These are phyloP conservation scores for Nyssa sinensis DNA, from an alignment of 148 eudicot genomes.

Conservation along the genomic window DNA sequence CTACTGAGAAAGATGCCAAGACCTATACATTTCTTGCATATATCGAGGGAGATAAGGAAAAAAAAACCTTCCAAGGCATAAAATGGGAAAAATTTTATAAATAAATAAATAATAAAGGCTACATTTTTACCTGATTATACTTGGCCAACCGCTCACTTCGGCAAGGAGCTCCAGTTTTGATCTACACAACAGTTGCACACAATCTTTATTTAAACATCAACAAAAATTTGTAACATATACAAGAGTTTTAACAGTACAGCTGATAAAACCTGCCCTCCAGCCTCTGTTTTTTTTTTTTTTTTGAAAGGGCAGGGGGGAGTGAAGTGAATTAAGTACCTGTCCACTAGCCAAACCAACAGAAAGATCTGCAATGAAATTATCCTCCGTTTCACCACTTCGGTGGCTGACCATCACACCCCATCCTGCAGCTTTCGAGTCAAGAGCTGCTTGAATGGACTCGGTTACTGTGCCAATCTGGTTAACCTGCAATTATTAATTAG, in stretches of 20 bases:
- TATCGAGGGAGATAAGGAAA: not conserved
- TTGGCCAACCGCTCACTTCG: slow-evolving; percentile 96
- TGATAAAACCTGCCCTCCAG: no score
- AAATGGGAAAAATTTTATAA: no score
- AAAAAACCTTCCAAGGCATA: not conserved
- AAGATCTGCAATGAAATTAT: slow-evolving; percentile 96
- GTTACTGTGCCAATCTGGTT: slow-evolving; percentile 97
- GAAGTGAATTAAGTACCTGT: no score
- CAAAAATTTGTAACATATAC: no score
- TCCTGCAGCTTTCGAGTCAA: slow-evolving; percentile 98
- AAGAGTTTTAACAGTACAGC: no score
- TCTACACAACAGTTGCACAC: slow-evolving; percentile 38
- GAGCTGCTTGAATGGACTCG: slow-evolving; percentile 94
- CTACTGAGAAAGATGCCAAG: no score
- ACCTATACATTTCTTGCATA: not conserved
- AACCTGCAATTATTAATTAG: slow-evolving; percentile 48
- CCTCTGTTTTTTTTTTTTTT: no score
- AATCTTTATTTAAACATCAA: slow-evolving; percentile 2
- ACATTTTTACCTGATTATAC: slow-evolving; percentile 76
- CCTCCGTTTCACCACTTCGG: slow-evolving; percentile 99
- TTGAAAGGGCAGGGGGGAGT: no score
- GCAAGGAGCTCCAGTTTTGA: slow-evolving; percentile 99
- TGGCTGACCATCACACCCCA: slow-evolving; percentile 99
- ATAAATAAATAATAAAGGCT: not conserved
- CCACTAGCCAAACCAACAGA: slow-evolving; percentile 99